Evolutionary conservation across 768 basidiomycete genomes (phyloP).

Genomic region (Boletus edulis): DNA sequence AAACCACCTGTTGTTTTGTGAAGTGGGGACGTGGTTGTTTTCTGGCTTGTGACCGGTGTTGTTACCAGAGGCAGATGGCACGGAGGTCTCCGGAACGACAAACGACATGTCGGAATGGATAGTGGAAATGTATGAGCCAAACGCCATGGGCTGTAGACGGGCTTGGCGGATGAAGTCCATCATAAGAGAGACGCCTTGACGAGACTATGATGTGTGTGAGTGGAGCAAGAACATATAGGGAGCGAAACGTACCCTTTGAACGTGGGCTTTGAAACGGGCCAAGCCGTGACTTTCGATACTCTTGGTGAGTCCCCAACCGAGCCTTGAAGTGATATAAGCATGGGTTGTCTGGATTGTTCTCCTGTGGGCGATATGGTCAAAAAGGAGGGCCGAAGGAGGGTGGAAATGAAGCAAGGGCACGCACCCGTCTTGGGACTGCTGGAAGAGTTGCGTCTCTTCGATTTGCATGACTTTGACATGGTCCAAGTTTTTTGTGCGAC

Average conservation of each 20-base stretch:
- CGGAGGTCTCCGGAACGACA: conserved; percentile 20
- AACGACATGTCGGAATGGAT: conserved; percentile 34
- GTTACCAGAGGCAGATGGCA: conserved; percentile 10
- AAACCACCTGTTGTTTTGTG: conserved; percentile 25
- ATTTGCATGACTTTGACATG: conserved; percentile 94
- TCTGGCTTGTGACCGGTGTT: conserved; percentile 18
- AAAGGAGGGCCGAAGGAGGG: neutral
- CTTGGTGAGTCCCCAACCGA: conserved; percentile 89
- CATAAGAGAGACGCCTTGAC: conserved; percentile 84
- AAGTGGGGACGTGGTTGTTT: conserved; percentile 2
- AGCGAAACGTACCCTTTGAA: conserved; percentile 66
- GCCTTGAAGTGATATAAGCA: conserved; percentile 81
- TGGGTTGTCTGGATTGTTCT: conserved; percentile 85
- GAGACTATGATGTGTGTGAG: conserved; percentile 50
- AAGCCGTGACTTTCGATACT: conserved; percentile 85
- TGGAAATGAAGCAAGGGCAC: conserved; percentile 21
- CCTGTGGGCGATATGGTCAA: conserved; percentile 34
- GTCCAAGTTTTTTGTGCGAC: conserved; percentile 86
- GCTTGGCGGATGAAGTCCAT: conserved; percentile 78
- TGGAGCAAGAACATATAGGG: neutral
- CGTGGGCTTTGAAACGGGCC: conserved; percentile 80
- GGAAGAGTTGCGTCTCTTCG: conserved; percentile 75
- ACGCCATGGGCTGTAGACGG: conserved; percentile 51
- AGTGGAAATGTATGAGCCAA: conserved; percentile 37
- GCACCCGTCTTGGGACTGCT: conserved; percentile 69